A percentile compares a stretch with the other conserved stretches of the same genome.
Evolutionary conservation across 2,329 filamentous ascomycete genomes (phyloP).

Genomic region (Coniella lustricola): DNA sequence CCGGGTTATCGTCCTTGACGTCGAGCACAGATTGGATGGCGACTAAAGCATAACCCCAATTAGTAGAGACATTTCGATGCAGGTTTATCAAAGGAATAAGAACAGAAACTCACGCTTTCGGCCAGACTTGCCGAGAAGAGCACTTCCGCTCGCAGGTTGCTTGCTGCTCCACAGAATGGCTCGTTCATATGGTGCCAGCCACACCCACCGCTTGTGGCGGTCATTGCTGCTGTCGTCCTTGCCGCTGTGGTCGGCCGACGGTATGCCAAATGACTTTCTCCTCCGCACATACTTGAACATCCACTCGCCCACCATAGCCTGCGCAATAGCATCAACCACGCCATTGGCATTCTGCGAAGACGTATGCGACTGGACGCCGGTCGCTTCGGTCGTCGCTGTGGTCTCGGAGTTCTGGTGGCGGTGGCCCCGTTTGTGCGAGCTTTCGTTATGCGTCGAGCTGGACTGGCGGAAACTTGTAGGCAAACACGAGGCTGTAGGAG

Average conservation of each 20-base stretch:
- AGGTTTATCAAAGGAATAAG: constrained; percentile 16
- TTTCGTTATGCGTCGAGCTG: constrained; percentile 47
- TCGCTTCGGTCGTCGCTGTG: constrained; percentile 42
- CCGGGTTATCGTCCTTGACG: constrained; percentile 85
- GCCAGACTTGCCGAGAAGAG: constrained; percentile 82
- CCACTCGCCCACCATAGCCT: constrained; percentile 97
- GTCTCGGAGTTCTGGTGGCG: constrained; percentile 55
- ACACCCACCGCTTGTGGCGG: constrained; percentile 95
- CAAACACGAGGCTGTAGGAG: constrained; percentile 64
- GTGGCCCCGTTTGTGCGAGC: constrained; percentile 24
- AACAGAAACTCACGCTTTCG: constrained; percentile 67
- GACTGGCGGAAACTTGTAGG: constrained; percentile 60
- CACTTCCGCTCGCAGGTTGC: constrained; percentile 81
- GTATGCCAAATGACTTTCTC: constrained; percentile 81
- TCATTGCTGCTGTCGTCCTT: constrained; percentile 67
- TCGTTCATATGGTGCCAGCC: constrained; percentile 93
- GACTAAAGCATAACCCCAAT: too few species aligned
- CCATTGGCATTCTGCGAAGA: constrained; percentile 61
- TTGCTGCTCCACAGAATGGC: constrained; percentile 98
- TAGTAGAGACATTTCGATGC: too few species aligned
- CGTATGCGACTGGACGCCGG: constrained; percentile 43
- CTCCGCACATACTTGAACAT: constrained; percentile 88
- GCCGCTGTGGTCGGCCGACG: constrained; percentile 53
- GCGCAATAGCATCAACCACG: constrained; percentile 93
- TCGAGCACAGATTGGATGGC: constrained; percentile 93